phyloP scores from a whole-genome alignment of 2,329 filamentous ascomycete species.

The Diaporthe sp. region DNA sequence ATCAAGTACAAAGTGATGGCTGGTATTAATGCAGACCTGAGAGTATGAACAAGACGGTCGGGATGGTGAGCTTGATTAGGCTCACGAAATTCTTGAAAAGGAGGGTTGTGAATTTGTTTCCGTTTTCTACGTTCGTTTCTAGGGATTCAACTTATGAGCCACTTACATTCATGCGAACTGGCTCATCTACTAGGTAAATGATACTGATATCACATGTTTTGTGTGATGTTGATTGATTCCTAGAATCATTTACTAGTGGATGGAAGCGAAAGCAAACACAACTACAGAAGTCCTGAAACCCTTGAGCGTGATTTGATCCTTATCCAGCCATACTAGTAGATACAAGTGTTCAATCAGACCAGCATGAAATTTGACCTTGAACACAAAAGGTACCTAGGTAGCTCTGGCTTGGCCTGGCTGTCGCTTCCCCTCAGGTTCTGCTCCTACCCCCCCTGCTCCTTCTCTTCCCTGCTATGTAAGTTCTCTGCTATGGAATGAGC shows the following conservation, averaged over 20 bases:
- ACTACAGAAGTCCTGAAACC: no score
- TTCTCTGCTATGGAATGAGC: background rate
- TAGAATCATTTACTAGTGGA: background rate
- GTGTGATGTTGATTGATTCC: no score
- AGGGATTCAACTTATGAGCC: background rate
- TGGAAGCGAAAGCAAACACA: background rate
- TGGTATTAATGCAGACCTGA: background rate
- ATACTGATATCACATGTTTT: background rate
- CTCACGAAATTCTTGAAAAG: background rate
- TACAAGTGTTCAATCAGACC: background rate
- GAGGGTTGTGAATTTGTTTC: background rate
- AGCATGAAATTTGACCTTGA: background rate
- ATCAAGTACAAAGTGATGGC: no score
- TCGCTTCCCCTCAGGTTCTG: background rate
- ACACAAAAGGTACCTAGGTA: background rate
- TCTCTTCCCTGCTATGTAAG: background rate
- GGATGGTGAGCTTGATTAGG: background rate
- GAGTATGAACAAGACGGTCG: no score
- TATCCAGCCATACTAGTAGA: background rate
- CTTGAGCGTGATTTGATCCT: background rate
- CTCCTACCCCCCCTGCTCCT: background rate
- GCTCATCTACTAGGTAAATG: background rate
- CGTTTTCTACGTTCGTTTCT: background rate
- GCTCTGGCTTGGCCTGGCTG: background rate
- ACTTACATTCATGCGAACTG: background rate